These are phyloP conservation scores for Blastocystis sp. DNA, from an alignment of 352 stramenopile genomes.

Conservation along the genomic window DNA sequence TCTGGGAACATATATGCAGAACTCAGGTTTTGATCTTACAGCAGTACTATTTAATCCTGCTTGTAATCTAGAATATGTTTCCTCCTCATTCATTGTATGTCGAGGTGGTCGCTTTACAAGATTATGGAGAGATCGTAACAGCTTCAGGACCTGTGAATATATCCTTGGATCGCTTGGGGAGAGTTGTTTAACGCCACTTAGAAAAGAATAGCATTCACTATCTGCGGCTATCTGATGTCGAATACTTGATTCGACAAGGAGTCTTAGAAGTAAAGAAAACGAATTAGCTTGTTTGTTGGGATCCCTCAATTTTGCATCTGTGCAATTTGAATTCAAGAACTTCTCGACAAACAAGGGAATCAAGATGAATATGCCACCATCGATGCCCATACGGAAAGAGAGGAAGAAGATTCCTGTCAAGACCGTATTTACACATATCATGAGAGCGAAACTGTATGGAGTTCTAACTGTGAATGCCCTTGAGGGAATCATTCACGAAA, in stretches of 20 bases:
- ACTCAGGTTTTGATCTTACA: conserved; percentile 20
- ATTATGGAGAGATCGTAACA: conserved; percentile 42
- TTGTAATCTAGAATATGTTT: conserved; percentile 16
- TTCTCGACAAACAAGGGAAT: too few relatives aligned
- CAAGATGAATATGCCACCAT: background rate
- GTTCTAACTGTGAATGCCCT: conserved; percentile 61
- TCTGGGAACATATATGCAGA: conserved; percentile 27
- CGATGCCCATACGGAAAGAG: conserved; percentile 31
- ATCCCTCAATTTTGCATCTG: background rate
- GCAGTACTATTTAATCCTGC: background rate
- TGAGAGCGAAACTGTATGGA: conserved; percentile 48
- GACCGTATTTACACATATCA: conserved; percentile 49
- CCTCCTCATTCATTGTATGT: conserved; percentile 32
- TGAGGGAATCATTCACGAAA: conserved; percentile 59
- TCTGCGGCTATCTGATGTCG: conserved; percentile 26
- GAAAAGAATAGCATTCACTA: conserved; percentile 58
- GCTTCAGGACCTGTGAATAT: conserved; percentile 39
- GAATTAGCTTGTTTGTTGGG: conserved; percentile 2
- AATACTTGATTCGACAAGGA: conserved; percentile 27
- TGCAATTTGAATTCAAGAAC: background rate
- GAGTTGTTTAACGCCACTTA: background rate
- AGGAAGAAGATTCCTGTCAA: conserved; percentile 60
- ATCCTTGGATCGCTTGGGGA: background rate
- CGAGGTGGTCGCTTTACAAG: conserved; percentile 3
- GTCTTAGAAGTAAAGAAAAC: conserved; percentile 18